phyloP scores from a whole-genome alignment of 176 grass and related monocot species.

The Urochloa ruziziensis region DNA sequence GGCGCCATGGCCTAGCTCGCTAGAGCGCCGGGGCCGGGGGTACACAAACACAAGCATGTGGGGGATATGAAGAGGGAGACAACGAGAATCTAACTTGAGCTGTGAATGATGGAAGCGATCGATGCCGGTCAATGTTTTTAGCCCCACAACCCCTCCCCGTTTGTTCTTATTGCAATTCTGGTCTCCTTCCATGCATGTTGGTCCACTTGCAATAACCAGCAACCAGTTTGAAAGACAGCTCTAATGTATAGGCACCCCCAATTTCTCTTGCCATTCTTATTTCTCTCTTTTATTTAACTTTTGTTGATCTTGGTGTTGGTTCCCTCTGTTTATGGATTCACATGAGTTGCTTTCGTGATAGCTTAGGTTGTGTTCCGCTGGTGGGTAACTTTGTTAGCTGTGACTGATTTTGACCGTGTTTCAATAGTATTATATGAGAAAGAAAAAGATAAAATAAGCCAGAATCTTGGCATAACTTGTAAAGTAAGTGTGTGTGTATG shows the following conservation, averaged over 20 bases:
- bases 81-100: conserved; percentile 93
- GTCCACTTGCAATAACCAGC: too few species aligned
- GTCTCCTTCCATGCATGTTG: background rate
- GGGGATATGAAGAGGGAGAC: conserved; percentile 83
- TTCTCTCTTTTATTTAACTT: background rate
- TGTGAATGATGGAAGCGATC: conserved; percentile 87
- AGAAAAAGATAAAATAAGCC: too few species aligned
- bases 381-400: too few species aligned
- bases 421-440: too few species aligned
- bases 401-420: too few species aligned
- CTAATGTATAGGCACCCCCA: too few species aligned
- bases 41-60: conserved; percentile 88
- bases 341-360: too few species aligned
- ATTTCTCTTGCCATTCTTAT: background rate
- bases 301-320: background rate
- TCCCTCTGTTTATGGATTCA: background rate
- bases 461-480: too few species aligned
- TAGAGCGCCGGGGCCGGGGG: conserved; percentile 27
- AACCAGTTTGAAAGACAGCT: background rate
- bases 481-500: background rate
- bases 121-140: conserved; percentile 87
- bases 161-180: conserved; percentile 74
- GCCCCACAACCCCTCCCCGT: conserved; percentile 47
- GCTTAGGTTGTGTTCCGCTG: too few species aligned
- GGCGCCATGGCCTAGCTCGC: conserved; percentile 17